Conservation (phyloP, 164 flowering plant genomes). For the Echeveria elegans region DNA sequence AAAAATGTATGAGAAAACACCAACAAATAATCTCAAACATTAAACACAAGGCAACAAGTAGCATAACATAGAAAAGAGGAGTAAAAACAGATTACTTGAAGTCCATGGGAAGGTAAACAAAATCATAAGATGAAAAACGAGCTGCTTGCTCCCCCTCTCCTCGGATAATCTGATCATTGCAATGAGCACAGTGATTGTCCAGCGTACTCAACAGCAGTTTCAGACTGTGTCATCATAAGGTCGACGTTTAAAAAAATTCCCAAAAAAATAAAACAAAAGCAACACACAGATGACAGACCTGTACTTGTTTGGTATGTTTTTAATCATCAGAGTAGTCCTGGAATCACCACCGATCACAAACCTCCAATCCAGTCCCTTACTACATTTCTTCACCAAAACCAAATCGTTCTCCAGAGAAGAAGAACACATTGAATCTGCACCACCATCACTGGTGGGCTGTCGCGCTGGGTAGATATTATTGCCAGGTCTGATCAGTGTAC, state of each 20-base stretch:
- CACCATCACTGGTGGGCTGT: too few species aligned
- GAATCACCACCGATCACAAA: slow-evolving; percentile 50
- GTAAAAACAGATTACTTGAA: slow-evolving; percentile 58
- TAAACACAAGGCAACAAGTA: neutral
- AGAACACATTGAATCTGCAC: too few species aligned
- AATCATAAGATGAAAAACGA: slow-evolving; percentile 83
- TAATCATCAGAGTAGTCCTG: slow-evolving; percentile 95
- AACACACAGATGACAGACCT: slow-evolving; percentile 35
- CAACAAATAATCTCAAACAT: too few species aligned
- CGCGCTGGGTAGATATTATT: too few species aligned
- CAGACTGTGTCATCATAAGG: slow-evolving; percentile 46
- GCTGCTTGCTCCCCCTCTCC: neutral
- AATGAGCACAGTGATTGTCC: slow-evolving; percentile 89
- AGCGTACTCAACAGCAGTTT: slow-evolving; percentile 80
- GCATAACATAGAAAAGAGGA: too few species aligned
- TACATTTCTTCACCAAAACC: too few species aligned
- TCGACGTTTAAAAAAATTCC: too few species aligned
- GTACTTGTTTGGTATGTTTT: slow-evolving; percentile 98
- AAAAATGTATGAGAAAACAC: too few species aligned
- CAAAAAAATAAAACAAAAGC: too few species aligned
- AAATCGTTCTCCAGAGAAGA: too few species aligned
- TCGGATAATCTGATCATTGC: slow-evolving; percentile 35
- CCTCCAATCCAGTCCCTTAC: slow-evolving; percentile 36
- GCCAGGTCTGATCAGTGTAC: too few species aligned
- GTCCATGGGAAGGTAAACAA: slow-evolving; percentile 90